phyloP scores from a whole-genome alignment of 345 rosid species.

The Tarenaya hassleriana region DNA sequence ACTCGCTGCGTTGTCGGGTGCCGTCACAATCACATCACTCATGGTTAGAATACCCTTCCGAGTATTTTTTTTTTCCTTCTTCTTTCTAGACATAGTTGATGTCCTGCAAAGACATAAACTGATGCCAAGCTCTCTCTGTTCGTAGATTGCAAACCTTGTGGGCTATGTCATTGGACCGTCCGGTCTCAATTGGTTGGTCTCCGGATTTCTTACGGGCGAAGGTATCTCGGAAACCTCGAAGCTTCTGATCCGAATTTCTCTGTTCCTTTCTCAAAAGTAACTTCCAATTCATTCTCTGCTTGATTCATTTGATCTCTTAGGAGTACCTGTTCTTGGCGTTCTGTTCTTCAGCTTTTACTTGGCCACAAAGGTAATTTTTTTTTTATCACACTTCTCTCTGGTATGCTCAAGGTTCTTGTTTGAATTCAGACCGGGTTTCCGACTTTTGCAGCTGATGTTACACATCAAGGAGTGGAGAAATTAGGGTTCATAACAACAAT shows the following conservation, averaged over 20 bases:
- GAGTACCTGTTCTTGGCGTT: constrained; percentile 50
- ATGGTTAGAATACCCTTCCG: constrained; percentile 48
- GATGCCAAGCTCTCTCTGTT: constrained; percentile 9
- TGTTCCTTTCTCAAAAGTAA: background rate
- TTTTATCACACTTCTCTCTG: background rate
- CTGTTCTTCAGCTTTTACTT: constrained; percentile 63
- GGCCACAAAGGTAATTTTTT: constrained; percentile 63
- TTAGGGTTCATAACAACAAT: constrained; percentile 11
- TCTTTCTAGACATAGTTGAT: background rate
- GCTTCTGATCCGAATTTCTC: background rate
- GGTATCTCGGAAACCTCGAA: constrained; percentile 34
- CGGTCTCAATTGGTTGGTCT: constrained; percentile 61
- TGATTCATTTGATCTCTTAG: constrained; percentile 31
- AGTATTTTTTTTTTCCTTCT: background rate
- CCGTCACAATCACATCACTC: constrained; percentile 82
- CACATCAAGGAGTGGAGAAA: constrained; percentile 48
- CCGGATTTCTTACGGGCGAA: constrained; percentile 55
- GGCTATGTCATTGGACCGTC: constrained; percentile 92
- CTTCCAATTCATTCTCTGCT: background rate
- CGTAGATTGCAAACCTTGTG: constrained; percentile 87
- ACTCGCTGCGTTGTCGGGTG: constrained; percentile 71
- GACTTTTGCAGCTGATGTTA: constrained; percentile 59
- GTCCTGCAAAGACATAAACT: background rate
- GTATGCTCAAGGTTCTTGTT: background rate
- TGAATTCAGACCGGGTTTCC: constrained; percentile 1